Base-by-base conservation (phyloP, 208 protist species). In the Trypanosoma melophagium region DNA sequence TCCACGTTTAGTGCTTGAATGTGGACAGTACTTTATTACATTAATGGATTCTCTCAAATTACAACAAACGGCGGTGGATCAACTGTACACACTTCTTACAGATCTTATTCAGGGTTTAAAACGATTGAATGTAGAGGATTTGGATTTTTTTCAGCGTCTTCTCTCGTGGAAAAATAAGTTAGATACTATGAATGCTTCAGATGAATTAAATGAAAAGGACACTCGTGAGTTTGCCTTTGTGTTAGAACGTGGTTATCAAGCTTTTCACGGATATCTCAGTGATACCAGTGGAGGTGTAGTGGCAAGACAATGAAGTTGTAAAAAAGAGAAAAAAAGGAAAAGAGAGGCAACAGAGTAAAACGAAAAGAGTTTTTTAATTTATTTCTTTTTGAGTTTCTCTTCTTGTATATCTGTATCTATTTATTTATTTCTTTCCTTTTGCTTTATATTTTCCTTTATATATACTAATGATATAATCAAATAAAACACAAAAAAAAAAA, bases 11-110 rank as follows among this genome's bases (percentile, higher is more conserved):
- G 84, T 96, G 14, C 62, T 96, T 28, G 92, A 97, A 60, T 92
- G 90, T 60, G 90, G 86, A 24, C 90, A 98, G 73, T 79, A 90
- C 74, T 98, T 98, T 64, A 98, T 98, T 71, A 98, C 96, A 10
- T 59, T 96, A 16, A 84, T 98, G 57, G 95, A 98, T 66, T 81
- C 91, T 1, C 71, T 98, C 28, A 87, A 90, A 17, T 76, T 98
- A 44, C 86, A 93, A 51, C 89, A 97, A 72, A 87, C 83, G 1
- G 92, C 95, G 17, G 93, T 96, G 9, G 96, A 98, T 57, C 73
- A 92, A 45, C 49, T 98, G 5, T 89, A 97, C 76, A 95, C 96
- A 7, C 79, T 92, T 7, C 81, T 98, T 16, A 81, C 76, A 16
- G 96, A 98, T 49, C 78, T 98, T 17, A 49, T 98, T 35, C 74